Conservation (phyloP, 1,284 basidiomycete genomes). For the Microbotryum silenes-acaulis region DNA sequence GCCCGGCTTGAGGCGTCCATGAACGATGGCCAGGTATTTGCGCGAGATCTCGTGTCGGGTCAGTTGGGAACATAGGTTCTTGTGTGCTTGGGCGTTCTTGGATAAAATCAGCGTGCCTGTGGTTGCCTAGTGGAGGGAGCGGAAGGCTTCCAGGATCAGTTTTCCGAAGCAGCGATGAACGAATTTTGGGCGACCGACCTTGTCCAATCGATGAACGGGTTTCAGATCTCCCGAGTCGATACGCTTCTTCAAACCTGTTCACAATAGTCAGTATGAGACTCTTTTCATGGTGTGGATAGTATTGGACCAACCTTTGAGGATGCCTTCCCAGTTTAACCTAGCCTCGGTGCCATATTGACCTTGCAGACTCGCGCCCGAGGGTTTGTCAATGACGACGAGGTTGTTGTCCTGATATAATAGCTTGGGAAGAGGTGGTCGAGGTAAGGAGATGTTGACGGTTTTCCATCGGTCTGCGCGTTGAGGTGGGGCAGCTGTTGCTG, state of each 20-base stretch:
- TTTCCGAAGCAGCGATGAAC: background rate
- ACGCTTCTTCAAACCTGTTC: slow-evolving; percentile 7
- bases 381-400: slow-evolving; percentile 26
- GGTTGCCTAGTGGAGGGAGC: background rate
- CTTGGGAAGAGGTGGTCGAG: background rate
- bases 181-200: background rate
- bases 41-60: slow-evolving; percentile 12
- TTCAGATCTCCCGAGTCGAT: slow-evolving; percentile 6
- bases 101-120: slow-evolving; percentile 23
- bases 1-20: slow-evolving; percentile 19
- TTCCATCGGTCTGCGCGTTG: too few relatives aligned
- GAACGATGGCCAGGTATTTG: slow-evolving; percentile 25
- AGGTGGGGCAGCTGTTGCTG: too few relatives aligned
- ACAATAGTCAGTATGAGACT: too few relatives aligned
- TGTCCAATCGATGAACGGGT: slow-evolving; percentile 28
- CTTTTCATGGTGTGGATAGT: too few relatives aligned
- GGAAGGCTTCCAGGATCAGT: background rate
- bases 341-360: slow-evolving; percentile 18
- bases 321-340: slow-evolving; percentile 12
- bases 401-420: slow-evolving; percentile 11
- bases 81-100: slow-evolving; percentile 4
- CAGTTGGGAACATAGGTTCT: slow-evolving; percentile 13
- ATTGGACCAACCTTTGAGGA: slow-evolving; percentile 9
- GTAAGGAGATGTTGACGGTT: too few relatives aligned
- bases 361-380: slow-evolving; percentile 11